Percentiles rank a stretch among this genome's conserved stretches.
Conservation (phyloP, 495 filamentous ascomycete species). For the Penicillium alfredii region DNA sequence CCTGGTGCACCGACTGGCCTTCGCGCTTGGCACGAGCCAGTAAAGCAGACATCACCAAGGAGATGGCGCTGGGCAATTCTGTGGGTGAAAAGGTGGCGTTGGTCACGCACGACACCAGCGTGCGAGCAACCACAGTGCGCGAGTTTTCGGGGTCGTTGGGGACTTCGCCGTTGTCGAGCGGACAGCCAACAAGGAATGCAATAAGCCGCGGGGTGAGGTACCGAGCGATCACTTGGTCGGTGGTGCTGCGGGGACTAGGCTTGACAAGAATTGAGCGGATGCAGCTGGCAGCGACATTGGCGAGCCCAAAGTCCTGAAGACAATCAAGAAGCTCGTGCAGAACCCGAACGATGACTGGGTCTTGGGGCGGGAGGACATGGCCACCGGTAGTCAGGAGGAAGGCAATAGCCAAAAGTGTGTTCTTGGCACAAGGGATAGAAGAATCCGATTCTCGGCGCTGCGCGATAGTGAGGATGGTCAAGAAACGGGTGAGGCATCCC, state of each 20-base stretch:
- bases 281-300: slow-evolving; percentile 84
- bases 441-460: slow-evolving; percentile 79
- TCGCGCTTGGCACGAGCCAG: slow-evolving; percentile 59
- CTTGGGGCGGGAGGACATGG: slow-evolving; percentile 63
- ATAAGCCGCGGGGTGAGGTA: slow-evolving; percentile 73
- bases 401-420: slow-evolving; percentile 79
- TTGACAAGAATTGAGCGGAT: slow-evolving; percentile 75
- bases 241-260: slow-evolving; percentile 52
- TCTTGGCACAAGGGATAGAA: slow-evolving; percentile 84
- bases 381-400: slow-evolving; percentile 79
- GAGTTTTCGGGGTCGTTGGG: slow-evolving; percentile 68
- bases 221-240: slow-evolving; percentile 67
- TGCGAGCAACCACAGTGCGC: slow-evolving; percentile 61
- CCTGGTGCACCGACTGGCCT: slow-evolving; percentile 47
- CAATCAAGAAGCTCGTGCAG: slow-evolving; percentile 78
- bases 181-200: slow-evolving; percentile 61
- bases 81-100: slow-evolving; percentile 40
- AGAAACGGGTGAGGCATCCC: slow-evolving; percentile 70
- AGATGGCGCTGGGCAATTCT: slow-evolving; percentile 57
- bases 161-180: slow-evolving; percentile 45
- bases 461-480: slow-evolving; percentile 72
- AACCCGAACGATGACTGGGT: slow-evolving; percentile 62
- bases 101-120: slow-evolving; percentile 62
- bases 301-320: slow-evolving; percentile 68
- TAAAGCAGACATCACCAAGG: slow-evolving; percentile 73